Conservation (phyloP, 2,329 filamentous ascomycete genomes). For the Stagonosporopsis chrysanthemi region DNA sequence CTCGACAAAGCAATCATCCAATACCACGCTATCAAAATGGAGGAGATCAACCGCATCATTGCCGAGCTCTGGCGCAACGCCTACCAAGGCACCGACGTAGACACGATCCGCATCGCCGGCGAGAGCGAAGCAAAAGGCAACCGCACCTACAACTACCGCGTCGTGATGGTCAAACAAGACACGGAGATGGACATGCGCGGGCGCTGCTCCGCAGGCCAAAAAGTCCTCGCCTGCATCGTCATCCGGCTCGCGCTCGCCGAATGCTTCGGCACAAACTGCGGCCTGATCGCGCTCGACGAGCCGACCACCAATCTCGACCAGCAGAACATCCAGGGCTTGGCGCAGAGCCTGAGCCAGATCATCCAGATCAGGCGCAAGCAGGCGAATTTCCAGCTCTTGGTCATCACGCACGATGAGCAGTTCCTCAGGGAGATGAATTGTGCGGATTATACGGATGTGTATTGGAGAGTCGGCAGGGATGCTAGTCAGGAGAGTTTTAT, state of each 20-base stretch:
- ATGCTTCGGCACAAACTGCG: conserved; percentile 95
- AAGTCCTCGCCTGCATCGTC: conserved; percentile 95
- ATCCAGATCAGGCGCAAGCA: conserved; percentile 84
- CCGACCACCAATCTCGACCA: conserved; percentile 95
- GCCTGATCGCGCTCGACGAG: conserved; percentile 94
- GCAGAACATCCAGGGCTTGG: conserved; percentile 92
- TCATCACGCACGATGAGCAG: conserved; percentile 98
- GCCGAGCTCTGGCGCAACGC: conserved; percentile 97
- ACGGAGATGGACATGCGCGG: conserved; percentile 99
- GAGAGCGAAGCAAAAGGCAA: conserved; percentile 82
- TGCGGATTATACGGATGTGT: conserved; percentile 89
- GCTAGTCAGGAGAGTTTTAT: conserved; percentile 88
- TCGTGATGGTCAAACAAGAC: conserved; percentile 97
- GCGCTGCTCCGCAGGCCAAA: conserved; percentile 94
- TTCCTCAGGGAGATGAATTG: conserved; percentile 94
- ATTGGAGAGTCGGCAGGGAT: conserved; percentile 85
- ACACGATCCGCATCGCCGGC: conserved; percentile 93
- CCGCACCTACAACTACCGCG: conserved; percentile 92
- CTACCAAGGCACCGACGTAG: conserved; percentile 96
- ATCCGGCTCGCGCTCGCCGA: conserved; percentile 95
- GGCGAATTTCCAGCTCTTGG: conserved; percentile 95
- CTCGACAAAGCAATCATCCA: conserved; percentile 98
- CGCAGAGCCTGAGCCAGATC: conserved; percentile 83
- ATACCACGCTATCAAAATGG: conserved; percentile 96
- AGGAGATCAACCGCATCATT: conserved; percentile 94